Base-by-base conservation (phyloP, 2,329 filamentous ascomycete genomes). In the Coniochaeta ligniaria region DNA sequence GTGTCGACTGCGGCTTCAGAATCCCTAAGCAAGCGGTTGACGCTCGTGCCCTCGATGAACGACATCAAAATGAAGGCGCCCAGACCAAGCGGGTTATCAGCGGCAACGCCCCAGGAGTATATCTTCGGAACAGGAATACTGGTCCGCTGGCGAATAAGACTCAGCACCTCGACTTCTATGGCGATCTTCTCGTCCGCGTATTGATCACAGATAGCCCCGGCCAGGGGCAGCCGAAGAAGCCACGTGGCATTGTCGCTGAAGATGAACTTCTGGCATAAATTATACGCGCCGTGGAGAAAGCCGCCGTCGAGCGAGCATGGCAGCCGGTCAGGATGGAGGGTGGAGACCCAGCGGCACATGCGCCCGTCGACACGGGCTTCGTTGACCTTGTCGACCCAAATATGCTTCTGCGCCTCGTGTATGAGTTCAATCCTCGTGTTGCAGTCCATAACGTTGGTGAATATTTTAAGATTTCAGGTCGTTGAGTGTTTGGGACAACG, bases 101-200 rank as follows among this genome's bases (percentile, higher is more conserved):
- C 50, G 33, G 59, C 59, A 4, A 22, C 11, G 16, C 59, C 59
- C 47, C 59, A 60, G 3, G 33, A n/a, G 11, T 57, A 6, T 35
- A 60, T 33, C 17, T 55, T 45, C 22, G 59, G 59, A 20, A 56
- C 47, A 12, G 59, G 59, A 31, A 56, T 56, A 9, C 7, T 60
- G 26, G 59, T 56, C 22, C 36, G 24, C 22, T 55, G 35, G 22
- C 35, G 50, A 50, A 60, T 60, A 16, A 60, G 24, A 6, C 35
- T 20, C 6, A 60, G 20, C 6, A 22, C n/a, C 17, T 33, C 14
- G 4, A 60, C 59, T 24, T 60, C 59, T 20, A 56, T 45, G 12
- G 50, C 47, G 22, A 52, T 22, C 17, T 67, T 67, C 60, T 66
- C 59, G 55, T 47, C 59, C 8, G 50, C 45, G 22, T 56, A 43